These are phyloP conservation scores for Sicyos baderoa DNA, from an alignment of 306 rosid genomes.

Conservation along the genomic window DNA sequence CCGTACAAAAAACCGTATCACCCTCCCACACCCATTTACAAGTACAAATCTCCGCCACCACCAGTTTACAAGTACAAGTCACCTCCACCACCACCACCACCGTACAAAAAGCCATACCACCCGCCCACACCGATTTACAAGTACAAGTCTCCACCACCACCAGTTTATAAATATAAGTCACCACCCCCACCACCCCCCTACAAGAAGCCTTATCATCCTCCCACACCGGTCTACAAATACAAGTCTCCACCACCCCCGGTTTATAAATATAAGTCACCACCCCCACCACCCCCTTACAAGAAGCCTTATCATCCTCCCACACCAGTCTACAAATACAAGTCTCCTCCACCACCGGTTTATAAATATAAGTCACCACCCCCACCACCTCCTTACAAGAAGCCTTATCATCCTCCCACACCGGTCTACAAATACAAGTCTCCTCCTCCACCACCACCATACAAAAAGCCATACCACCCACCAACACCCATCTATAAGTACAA, in stretches of 20 bases:
- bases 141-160: not conserved
- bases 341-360: not conserved
- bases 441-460: not conserved
- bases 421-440: not conserved
- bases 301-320: too few species aligned
- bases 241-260: conserved; percentile 6
- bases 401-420: not conserved
- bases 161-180: not conserved
- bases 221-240: not conserved
- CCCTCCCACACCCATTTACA: not conserved
- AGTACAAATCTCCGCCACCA: not conserved
- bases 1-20: not conserved
- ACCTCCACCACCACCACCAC: conserved; percentile 11
- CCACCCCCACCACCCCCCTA: conserved; percentile 17
- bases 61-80: not conserved
- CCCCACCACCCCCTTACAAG: not conserved
- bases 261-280: not conserved
- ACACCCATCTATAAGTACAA: too few species aligned
- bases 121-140: not conserved
- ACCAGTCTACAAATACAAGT: not conserved
- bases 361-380: conserved; percentile 3
- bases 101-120: not conserved
- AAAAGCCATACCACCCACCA: conserved; percentile 2
- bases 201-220: too few species aligned
- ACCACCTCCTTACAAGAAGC: not conserved